These are phyloP conservation scores for Graphiopsis chlorocephala DNA, from an alignment of 2,329 filamentous ascomycete genomes.

Conservation along the genomic window DNA sequence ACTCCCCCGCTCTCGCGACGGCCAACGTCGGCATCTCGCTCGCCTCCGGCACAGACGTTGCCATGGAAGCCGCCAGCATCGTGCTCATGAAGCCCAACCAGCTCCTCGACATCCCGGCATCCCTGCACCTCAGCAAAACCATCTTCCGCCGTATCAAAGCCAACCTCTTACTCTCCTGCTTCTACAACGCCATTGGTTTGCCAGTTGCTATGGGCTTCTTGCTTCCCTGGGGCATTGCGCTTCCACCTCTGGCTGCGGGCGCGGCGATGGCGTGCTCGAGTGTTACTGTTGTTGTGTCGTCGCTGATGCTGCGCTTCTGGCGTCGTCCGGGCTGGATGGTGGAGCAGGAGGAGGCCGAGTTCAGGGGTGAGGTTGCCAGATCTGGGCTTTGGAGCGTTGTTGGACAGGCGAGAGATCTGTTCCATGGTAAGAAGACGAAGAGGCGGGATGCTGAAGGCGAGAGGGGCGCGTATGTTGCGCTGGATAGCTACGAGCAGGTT, in stretches of 20 bases:
- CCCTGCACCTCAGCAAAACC: conserved; percentile 73
- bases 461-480: conserved; percentile 45
- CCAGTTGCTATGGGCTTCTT: conserved; percentile 98
- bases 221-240: conserved; percentile 78
- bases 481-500: conserved; percentile 40
- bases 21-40: conserved; percentile 93
- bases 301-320: conserved; percentile 84
- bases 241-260: conserved; percentile 92
- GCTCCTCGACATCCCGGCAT: conserved; percentile 87
- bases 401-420: conserved; percentile 19
- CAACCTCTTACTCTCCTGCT: conserved; percentile 87
- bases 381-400: conserved; percentile 18
- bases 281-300: conserved; percentile 84
- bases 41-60: conserved; percentile 88
- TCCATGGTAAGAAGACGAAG: conserved; percentile 31
- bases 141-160: conserved; percentile 94
- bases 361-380: conserved; percentile 1
- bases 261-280: conserved; percentile 90
- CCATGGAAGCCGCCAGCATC: conserved; percentile 94
- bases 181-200: conserved; percentile 87
- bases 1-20: conserved; percentile 89
- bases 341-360: conserved; percentile 23
- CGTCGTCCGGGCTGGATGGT: conserved; percentile 78
- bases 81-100: conserved; percentile 93
- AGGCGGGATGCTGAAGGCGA: conserved; percentile 37